Percentiles rank a stretch among this genome's conserved stretches.
phyloP scores from a whole-genome alignment of 2,329 filamentous ascomycete genomes.

The Macrophomina pseudophaseolina region DNA sequence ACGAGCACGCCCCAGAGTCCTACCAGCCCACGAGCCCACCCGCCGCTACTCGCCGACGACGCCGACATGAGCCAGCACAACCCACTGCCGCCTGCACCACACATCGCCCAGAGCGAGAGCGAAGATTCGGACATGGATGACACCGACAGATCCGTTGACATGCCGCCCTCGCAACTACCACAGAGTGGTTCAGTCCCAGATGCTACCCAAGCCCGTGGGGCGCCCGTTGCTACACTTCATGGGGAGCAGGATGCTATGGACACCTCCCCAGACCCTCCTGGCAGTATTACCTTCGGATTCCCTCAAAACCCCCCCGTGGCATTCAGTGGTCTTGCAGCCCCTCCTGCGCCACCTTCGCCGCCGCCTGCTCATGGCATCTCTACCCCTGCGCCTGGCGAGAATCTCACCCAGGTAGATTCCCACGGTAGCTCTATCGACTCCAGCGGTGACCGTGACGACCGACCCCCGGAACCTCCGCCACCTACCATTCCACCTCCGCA shows the following conservation, averaged over 20 bases:
- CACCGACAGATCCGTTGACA: conserved; percentile 27
- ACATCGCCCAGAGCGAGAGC: conserved; percentile 33
- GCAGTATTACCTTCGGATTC: conserved; percentile 7
- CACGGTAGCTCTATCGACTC: conserved; percentile 25
- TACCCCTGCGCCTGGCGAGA: conserved; percentile 14
- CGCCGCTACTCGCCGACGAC: conserved; percentile 35
- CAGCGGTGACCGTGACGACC: not conserved
- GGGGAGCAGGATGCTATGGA: conserved; percentile 46
- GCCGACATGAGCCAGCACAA: conserved; percentile 44
- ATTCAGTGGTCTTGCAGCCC: conserved; percentile 22
- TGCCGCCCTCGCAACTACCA: not conserved
- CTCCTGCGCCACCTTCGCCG: conserved; percentile 29
- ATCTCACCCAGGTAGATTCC: conserved; percentile 26
- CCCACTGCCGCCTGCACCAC: conserved; percentile 36
- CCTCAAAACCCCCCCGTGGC: conserved; percentile 32
- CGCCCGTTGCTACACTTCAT: conserved; percentile 9
- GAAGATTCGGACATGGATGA: conserved; percentile 38
- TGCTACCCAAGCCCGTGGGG: not conserved
- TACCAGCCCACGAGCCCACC: conserved; percentile 21
- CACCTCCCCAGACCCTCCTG: conserved; percentile 40
- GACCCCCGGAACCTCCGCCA: conserved; percentile 15
- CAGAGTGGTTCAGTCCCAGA: not conserved
- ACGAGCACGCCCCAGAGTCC: conserved; percentile 30
- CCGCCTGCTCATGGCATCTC: conserved; percentile 29
- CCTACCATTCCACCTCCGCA: conserved; percentile 6